Base-by-base conservation (phyloP, 2,329 filamentous ascomycete genomes). In the Orbilia oligospora region DNA sequence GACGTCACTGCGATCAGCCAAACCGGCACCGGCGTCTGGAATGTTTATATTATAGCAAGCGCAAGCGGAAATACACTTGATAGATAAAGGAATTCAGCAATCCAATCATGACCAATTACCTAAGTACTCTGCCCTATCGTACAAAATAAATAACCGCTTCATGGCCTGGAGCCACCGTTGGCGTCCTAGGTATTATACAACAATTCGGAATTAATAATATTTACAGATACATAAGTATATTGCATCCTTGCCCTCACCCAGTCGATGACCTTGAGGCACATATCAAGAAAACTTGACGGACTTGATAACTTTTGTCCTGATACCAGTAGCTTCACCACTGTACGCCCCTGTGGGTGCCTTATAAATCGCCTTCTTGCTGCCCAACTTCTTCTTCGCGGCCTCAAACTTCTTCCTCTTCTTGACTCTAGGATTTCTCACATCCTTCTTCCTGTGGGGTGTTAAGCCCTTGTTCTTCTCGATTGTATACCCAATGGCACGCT, bases 381-480 rank as follows among this genome's bases (percentile, higher is more conserved):
- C 90, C 83, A 98, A 86, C 88, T 98, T 97, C 92, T 97, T 98
- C 89, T 95, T 92, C 89, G 97, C 97, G 85, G 94, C 92, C 84
- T 97, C 94, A 84, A 90, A 99, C 90, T 93, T 94, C 90, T 93
- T 93, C 85, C 93, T 90, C 91, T 97, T 98, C 91, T 98, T 99
- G 81, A 98, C 95, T 84, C 96, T 88, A 41, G 96, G 94, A 86
- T 99, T 99, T 80, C 95, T 88, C 75, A 94, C 92, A 82, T 97
- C 94, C 90, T 99, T 98, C 88, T 92, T 97, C 80, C 95, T 88
- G 85, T 92, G 91, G 56, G 94, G 93, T 76, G 93, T 91, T 80
- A 99, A 86, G 36, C 96, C 96, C 88, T 97, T 97, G 86, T 99
- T 99, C 90, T 98, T 97, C 86, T 94, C 90, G 83, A 99, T 99